phyloP scores from a whole-genome alignment of 1,284 basidiomycete species.

The Apiotrichum mycotoxinovorans region DNA sequence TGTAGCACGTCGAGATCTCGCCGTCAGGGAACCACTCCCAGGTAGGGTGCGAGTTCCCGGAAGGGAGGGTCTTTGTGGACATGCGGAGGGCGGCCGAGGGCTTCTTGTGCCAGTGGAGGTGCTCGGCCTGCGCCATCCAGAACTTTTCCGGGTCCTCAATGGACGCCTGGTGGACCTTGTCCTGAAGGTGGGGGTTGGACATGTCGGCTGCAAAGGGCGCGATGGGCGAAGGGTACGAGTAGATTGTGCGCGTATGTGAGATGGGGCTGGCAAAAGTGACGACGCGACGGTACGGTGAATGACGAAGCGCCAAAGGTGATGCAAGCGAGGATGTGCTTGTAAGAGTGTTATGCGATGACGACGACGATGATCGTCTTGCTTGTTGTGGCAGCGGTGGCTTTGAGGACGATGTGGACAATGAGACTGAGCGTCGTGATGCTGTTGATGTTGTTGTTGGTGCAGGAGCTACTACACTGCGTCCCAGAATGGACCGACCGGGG shows the following conservation, averaged over 20 bases:
- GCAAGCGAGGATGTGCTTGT: too few species aligned
- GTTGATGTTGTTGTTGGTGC: not conserved
- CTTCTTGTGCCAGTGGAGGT: conserved; percentile 24
- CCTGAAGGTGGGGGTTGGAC: conserved; percentile 13
- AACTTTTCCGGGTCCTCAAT: conserved; percentile 21
- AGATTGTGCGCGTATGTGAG: not conserved
- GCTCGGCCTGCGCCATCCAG: conserved; percentile 22
- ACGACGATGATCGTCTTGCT: too few species aligned
- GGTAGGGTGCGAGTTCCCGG: conserved; percentile 13
- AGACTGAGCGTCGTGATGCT: not conserved
- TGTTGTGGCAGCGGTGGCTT: not conserved
- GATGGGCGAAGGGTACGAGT: not conserved
- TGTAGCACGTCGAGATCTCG: conserved; percentile 22
- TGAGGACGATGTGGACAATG: not conserved
- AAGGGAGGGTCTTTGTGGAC: conserved; percentile 7
- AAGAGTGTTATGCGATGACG: too few species aligned
- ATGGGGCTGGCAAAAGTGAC: not conserved
- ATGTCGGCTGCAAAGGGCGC: conserved; percentile 1
- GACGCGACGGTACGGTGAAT: not conserved
- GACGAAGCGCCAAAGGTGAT: too few species aligned
- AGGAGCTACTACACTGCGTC: not conserved
- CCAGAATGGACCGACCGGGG: not conserved
- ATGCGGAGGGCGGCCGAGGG: conserved; percentile 11
- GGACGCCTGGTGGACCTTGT: conserved; percentile 18
- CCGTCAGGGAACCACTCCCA: conserved; percentile 28